phyloP scores from a whole-genome alignment of 176 grass and related monocot genomes.

The Dendrocalamus sinicus region DNA sequence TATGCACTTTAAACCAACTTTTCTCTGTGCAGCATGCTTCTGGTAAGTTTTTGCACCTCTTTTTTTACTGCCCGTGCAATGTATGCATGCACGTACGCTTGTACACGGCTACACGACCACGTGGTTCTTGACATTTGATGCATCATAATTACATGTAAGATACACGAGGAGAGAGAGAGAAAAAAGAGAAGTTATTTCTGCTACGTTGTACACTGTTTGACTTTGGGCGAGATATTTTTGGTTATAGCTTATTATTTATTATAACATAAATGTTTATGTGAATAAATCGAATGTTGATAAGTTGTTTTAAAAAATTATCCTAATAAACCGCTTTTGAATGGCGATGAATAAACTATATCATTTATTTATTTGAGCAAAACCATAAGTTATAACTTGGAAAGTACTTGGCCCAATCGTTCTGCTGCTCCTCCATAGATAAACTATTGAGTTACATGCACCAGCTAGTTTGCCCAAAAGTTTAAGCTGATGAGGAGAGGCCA shows the following conservation, averaged over 20 bases:
- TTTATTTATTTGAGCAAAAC: too few species aligned
- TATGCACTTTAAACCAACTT: slow-evolving; percentile 23
- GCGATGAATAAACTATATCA: too few species aligned
- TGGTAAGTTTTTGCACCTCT: slow-evolving; percentile 42
- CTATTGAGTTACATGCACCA: too few species aligned
- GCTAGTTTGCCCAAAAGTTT: too few species aligned
- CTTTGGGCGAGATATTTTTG: background rate
- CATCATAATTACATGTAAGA: background rate
- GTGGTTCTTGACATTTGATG: background rate
- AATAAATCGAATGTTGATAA: too few species aligned
- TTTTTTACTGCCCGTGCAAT: slow-evolving; percentile 11
- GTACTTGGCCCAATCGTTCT: background rate
- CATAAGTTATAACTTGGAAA: too few species aligned
- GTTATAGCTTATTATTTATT: too few species aligned
- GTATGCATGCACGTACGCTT: background rate
- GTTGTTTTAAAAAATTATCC: too few species aligned
- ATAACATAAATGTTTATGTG: too few species aligned
- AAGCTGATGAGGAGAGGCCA: too few species aligned
- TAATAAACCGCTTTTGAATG: too few species aligned
- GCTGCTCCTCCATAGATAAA: background rate
- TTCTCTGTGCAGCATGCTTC: slow-evolving; percentile 37
- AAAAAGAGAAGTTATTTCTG: background rate
- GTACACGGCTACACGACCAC: slow-evolving; percentile 1
- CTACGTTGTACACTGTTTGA: background rate
- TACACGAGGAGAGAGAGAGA: background rate